A percentile compares a stretch with the other conserved stretches of the same genome.
Evolutionary conservation across 495 filamentous ascomycete species (phyloP).

Genomic region (Talaromyces proteolyticus): DNA sequence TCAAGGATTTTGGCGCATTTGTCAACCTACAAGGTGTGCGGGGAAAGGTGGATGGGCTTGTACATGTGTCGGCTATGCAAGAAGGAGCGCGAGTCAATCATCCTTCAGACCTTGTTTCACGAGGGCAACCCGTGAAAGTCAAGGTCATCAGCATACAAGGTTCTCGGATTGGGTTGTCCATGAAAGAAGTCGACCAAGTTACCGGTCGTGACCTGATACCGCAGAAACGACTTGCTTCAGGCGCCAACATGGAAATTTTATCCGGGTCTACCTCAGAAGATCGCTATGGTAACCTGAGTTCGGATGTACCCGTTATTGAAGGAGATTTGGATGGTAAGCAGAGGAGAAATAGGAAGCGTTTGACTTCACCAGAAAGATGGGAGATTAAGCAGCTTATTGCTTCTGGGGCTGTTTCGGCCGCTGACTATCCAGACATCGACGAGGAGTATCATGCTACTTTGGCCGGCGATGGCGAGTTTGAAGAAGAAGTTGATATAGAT

Average conservation of each 20-base stretch:
- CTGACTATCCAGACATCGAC: conserved; percentile 90
- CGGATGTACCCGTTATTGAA: conserved; percentile 61
- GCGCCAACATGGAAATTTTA: conserved; percentile 83
- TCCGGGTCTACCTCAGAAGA: conserved; percentile 46
- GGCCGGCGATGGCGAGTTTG: conserved; percentile 79
- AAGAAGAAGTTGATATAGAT: conserved; percentile 94
- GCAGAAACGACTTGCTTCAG: conserved; percentile 76
- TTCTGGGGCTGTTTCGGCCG: conserved; percentile 85
- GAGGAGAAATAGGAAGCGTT: conserved; percentile 68
- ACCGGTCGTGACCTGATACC: conserved; percentile 82
- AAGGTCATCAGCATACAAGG: conserved; percentile 87
- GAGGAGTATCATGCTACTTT: conserved; percentile 88
- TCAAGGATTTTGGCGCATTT: conserved; percentile 95
- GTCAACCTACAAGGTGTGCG: conserved; percentile 84
- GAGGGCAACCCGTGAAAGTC: conserved; percentile 82
- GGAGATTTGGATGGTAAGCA: conserved; percentile 46
- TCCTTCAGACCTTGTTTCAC: conserved; percentile 77
- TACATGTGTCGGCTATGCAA: conserved; percentile 93
- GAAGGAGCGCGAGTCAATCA: conserved; percentile 86
- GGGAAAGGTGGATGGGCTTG: conserved; percentile 87
- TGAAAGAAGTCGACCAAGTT: conserved; percentile 95
- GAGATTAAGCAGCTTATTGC: conserved; percentile 96
- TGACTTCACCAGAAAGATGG: conserved; percentile 96
- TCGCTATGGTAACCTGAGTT: conserved; percentile 53
- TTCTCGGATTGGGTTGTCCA: conserved; percentile 75